phyloP scores from a whole-genome alignment of 805 yeast species.

The Candida krabiensis region DNA sequence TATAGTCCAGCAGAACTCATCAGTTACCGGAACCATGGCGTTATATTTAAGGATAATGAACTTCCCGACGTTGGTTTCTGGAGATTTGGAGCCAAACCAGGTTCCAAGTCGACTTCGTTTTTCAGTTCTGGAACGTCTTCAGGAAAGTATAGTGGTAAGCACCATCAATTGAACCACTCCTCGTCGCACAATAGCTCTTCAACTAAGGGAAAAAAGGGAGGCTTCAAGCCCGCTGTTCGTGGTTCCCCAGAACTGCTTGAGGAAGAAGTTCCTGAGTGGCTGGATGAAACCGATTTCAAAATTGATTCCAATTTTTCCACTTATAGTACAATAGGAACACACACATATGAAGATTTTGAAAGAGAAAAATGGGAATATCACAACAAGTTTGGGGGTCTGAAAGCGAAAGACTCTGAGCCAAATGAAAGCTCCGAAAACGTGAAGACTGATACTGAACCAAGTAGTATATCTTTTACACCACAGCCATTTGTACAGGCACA shows the following conservation, averaged over 20 bases:
- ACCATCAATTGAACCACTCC: slow-evolving; percentile 1
- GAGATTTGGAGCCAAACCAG: slow-evolving; percentile 21
- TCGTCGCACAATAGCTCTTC: neutral
- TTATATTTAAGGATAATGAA: slow-evolving; percentile 16
- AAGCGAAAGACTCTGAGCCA: slow-evolving; percentile 5
- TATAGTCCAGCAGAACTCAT: slow-evolving; percentile 22
- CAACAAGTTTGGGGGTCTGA: slow-evolving; percentile 16
- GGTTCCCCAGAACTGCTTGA: slow-evolving; percentile 8
- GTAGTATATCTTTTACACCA: no score
- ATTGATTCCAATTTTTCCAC: slow-evolving; percentile 29
- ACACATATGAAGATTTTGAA: slow-evolving; percentile 31
- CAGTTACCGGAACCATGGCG: slow-evolving; percentile 11
- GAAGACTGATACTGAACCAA: neutral
- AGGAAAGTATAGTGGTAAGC: slow-evolving; percentile 1
- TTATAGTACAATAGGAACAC: slow-evolving; percentile 24
- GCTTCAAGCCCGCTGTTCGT: neutral
- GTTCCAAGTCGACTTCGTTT: slow-evolving; percentile 1
- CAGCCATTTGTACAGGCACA: neutral
- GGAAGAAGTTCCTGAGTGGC: slow-evolving; percentile 32
- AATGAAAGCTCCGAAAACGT: slow-evolving; percentile 1
- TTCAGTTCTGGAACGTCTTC: slow-evolving; percentile 2
- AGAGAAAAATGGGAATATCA: slow-evolving; percentile 27
- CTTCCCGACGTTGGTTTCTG: slow-evolving; percentile 25
- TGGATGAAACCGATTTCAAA: slow-evolving; percentile 32
- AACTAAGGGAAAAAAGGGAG: neutral